Base-by-base conservation (phyloP, 495 filamentous ascomycete genomes). In the Hypoxylon subgilvum region DNA sequence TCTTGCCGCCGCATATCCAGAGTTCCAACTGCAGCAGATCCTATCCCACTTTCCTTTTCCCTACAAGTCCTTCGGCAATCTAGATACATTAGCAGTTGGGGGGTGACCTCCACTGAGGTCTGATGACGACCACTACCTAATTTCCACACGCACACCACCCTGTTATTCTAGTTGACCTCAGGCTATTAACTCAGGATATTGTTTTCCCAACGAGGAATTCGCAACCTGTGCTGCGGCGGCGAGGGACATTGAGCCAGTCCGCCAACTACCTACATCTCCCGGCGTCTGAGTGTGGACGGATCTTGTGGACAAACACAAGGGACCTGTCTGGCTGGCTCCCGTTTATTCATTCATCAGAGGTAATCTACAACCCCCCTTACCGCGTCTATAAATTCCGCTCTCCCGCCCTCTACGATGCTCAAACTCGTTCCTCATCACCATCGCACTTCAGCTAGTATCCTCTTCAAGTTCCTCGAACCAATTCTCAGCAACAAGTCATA, bases 111-210 rank as follows among this genome's bases (percentile, higher is more conserved):
- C 42, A 54, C 38, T 28, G 35, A 48, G 59, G 47, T 63, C 52
- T 45, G 41, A 45, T 63, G 52, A 63, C 48, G 43, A 22, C 14
- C 28, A 35, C 52, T 54, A 22, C 16, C 23, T 27, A 32, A 44
- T 64, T 42, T 43, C 31, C 18, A 57, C 8, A 57, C n/a, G n/a
- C 60, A 64, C 61, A 63, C 57, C 61, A 58, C 49, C n/a, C 45
- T 54, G 49, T 63, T 46, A 48, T 28, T 58, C 42, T 63, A 63
- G 47, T 25, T 39, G 9, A 27, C 8, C 39, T 38, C 21, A 45
- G 35, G 42, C 31, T 49, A 57, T 46, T 58, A n/a, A 25, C 38
- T 35, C 22, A 45, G 35, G 42, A 39, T 49, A 57, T 46, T 58
- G 42, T 50, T 42, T 41, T 39, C 41, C 60, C 23, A 54, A 64